These are phyloP conservation scores for Draba incana DNA, from an alignment of 345 rosid species.

Conservation along the genomic window DNA sequence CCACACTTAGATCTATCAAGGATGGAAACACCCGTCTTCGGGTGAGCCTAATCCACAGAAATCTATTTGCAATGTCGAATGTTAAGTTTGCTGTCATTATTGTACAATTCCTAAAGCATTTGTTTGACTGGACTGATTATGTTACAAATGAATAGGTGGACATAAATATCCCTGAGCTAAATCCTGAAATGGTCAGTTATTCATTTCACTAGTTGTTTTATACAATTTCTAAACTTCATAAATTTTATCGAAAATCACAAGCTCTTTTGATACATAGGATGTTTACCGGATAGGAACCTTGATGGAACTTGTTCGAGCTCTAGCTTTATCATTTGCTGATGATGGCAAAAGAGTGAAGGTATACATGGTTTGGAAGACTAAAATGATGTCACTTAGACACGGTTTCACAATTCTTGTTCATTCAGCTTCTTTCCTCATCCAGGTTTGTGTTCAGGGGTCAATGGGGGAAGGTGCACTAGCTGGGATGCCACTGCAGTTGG, in stretches of 20 bases:
- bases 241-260: slow-evolving; percentile 16
- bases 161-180: slow-evolving; percentile 89
- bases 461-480: slow-evolving; percentile 97
- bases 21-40: slow-evolving; percentile 73
- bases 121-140: slow-evolving; percentile 8
- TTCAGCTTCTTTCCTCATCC: slow-evolving; percentile 28
- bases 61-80: neutral
- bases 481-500: slow-evolving; percentile 97
- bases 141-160: slow-evolving; percentile 65
- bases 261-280: slow-evolving; percentile 62
- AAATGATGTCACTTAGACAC: neutral
- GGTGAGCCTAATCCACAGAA: slow-evolving; percentile 47
- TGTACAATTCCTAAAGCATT: slow-evolving; percentile 11
- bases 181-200: slow-evolving; percentile 86
- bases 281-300: slow-evolving; percentile 97
- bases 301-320: slow-evolving; percentile 83
- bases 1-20: slow-evolving; percentile 70
- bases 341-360: slow-evolving; percentile 97
- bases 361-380: slow-evolving; percentile 11
- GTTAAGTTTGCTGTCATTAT: neutral
- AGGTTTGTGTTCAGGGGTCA: slow-evolving; percentile 99
- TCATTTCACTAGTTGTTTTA: neutral
- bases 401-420: slow-evolving; percentile 4
- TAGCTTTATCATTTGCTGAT: slow-evolving; percentile 91
- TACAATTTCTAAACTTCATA: neutral